Evolutionary conservation across 192 early-diverging fungal genomes (phyloP).

Genomic region (Glomus cerebriforme): DNA sequence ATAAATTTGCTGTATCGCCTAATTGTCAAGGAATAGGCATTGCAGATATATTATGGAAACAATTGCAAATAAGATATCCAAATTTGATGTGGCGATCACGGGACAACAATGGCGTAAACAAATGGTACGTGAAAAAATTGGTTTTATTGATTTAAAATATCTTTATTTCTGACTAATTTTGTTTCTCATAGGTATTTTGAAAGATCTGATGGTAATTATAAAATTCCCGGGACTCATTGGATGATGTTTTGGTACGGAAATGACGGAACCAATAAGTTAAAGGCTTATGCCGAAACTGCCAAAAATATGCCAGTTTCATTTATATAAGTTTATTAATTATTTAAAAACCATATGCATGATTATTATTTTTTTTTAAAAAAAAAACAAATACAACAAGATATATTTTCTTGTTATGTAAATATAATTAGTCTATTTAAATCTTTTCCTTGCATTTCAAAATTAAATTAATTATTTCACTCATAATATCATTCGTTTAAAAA

Average conservation of each 20-base stretch:
- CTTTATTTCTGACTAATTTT: not conserved
- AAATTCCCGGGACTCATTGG: constrained; percentile 72
- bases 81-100: constrained; percentile 84
- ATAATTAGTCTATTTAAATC: too few relatives aligned
- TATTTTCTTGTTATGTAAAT: too few relatives aligned
- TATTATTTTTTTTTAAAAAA: too few relatives aligned
- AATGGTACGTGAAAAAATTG: constrained; percentile 67
- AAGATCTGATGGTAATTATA: constrained; percentile 74
- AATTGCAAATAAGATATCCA: constrained; percentile 67
- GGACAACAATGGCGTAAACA: constrained; percentile 86
- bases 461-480: too few relatives aligned
- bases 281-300: not conserved
- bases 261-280: constrained; percentile 35
- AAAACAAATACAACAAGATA: too few relatives aligned
- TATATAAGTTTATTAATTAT: too few relatives aligned
- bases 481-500: too few relatives aligned
- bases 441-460: too few relatives aligned
- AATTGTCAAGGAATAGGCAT: constrained; percentile 87
- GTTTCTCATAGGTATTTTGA: constrained; percentile 77
- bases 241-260: constrained; percentile 86
- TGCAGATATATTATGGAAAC: constrained; percentile 93
- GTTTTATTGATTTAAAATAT: not conserved
- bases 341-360: too few relatives aligned
- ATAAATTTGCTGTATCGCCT: constrained; percentile 92
- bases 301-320: constrained; percentile 21